Evolutionary conservation across 768 basidiomycete species (phyloP).

Genomic region (Exidia glandulosa): DNA sequence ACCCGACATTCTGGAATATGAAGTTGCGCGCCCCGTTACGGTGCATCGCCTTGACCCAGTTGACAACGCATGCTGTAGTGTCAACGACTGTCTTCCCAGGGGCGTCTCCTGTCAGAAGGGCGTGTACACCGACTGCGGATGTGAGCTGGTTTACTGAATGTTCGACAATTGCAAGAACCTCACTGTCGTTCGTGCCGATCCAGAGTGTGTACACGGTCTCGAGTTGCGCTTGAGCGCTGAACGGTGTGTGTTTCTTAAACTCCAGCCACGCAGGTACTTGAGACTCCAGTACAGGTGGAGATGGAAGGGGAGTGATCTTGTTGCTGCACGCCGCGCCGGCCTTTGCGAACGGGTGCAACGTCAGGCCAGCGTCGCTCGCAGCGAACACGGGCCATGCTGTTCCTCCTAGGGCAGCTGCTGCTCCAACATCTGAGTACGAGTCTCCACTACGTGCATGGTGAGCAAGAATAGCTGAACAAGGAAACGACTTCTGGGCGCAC

Average conservation of each 20-base stretch:
- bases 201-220: slow-evolving; percentile 55
- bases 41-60: slow-evolving; percentile 49
- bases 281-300: background rate
- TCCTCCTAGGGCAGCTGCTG: slow-evolving; percentile 20
- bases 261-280: slow-evolving; percentile 31
- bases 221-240: slow-evolving; percentile 44
- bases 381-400: background rate
- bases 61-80: slow-evolving; percentile 46
- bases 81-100: slow-evolving; percentile 44
- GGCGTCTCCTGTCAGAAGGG: slow-evolving; percentile 39
- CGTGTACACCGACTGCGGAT: slow-evolving; percentile 31
- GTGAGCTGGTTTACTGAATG: background rate
- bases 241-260: slow-evolving; percentile 46
- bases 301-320: background rate
- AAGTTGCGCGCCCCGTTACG: slow-evolving; percentile 52
- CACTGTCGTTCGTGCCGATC: slow-evolving; percentile 48
- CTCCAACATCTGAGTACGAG: slow-evolving; percentile 50
- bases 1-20: slow-evolving; percentile 43
- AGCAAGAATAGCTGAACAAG: background rate
- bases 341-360: slow-evolving; percentile 28
- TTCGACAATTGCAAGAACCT: background rate
- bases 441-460: slow-evolving; percentile 30
- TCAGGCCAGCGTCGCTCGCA: background rate
- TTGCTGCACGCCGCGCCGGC: slow-evolving; percentile 61
- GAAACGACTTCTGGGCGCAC: background rate